Conservation (phyloP, 2,329 filamentous ascomycete genomes). For the Fusarium illudens region DNA sequence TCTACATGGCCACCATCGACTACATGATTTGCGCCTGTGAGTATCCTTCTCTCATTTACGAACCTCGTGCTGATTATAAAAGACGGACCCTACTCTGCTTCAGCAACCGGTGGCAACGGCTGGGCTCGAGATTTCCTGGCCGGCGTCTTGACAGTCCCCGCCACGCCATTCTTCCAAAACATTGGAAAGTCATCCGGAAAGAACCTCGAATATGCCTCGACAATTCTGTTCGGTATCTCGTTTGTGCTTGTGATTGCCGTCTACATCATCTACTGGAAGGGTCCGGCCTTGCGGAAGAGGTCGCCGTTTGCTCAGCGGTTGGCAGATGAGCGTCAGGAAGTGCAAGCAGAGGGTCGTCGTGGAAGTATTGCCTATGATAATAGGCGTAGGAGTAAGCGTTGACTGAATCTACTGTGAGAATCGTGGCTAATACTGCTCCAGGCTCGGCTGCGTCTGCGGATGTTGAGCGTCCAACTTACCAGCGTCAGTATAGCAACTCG, state of each 20-base stretch:
- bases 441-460: slow-evolving; percentile 35
- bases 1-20: slow-evolving; percentile 80
- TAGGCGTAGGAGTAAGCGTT: slow-evolving; percentile 43
- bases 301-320: slow-evolving; percentile 73
- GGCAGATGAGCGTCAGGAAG: slow-evolving; percentile 52
- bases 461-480: slow-evolving; percentile 26
- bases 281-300: slow-evolving; percentile 64
- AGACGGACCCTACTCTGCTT: slow-evolving; percentile 73
- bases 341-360: slow-evolving; percentile 42
- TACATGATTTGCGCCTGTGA: slow-evolving; percentile 64
- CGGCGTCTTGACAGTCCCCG: slow-evolving; percentile 74
- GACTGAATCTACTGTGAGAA: accelerated
- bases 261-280: slow-evolving; percentile 73
- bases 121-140: slow-evolving; percentile 78
- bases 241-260: slow-evolving; percentile 69
- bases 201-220: slow-evolving; percentile 67
- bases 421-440: slow-evolving; percentile 17
- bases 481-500: slow-evolving; percentile 50
- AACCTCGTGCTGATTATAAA: not conserved
- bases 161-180: slow-evolving; percentile 70
- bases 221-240: slow-evolving; percentile 70
- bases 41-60: accelerated
- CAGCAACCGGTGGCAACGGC: slow-evolving; percentile 79
- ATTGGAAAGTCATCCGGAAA: slow-evolving; percentile 58
- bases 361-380: slow-evolving; percentile 40